These are phyloP conservation scores for Pisolithus microcarpus DNA, from an alignment of 768 basidiomycete species.

Conservation along the genomic window DNA sequence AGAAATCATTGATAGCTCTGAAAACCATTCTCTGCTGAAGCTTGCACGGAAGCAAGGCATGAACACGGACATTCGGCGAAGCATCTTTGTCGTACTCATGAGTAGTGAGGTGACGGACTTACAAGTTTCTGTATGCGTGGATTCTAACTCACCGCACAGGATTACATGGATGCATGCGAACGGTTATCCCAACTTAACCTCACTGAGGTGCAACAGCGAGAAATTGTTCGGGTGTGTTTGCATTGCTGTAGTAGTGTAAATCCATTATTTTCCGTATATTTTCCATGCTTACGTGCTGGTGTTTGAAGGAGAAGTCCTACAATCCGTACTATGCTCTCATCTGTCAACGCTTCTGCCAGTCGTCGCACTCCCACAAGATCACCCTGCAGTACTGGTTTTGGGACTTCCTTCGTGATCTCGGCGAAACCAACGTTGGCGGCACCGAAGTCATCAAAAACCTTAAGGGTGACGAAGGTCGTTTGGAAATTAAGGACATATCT, in stretches of 20 bases:
- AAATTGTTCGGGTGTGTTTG: conserved; percentile 86
- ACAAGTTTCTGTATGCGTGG: background rate
- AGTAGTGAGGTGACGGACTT: conserved; percentile 72
- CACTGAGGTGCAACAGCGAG: conserved; percentile 86
- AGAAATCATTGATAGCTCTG: conserved; percentile 24
- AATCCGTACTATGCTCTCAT: conserved; percentile 96
- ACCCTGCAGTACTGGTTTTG: conserved; percentile 93
- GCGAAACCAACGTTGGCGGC: conserved; percentile 77
- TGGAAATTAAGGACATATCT: conserved; percentile 48
- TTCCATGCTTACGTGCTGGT: background rate
- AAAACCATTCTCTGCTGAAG: conserved; percentile 47
- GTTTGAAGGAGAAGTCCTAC: conserved; percentile 68
- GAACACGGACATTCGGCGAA: conserved; percentile 93
- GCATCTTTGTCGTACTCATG: conserved; percentile 92
- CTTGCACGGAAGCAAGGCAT: conserved; percentile 95
- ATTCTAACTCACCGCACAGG: conserved; percentile 40
- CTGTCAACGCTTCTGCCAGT: conserved; percentile 70
- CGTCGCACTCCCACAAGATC: conserved; percentile 79
- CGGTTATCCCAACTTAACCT: conserved; percentile 78
- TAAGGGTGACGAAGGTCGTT: conserved; percentile 36
- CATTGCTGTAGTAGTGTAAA: conserved; percentile 88
- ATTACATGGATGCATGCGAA: conserved; percentile 93
- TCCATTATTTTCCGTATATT: background rate
- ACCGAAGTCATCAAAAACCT: conserved; percentile 63
- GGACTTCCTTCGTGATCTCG: conserved; percentile 93